Evolutionary conservation across 805 yeast genomes (phyloP).

Genomic region (Ogataea siamensis): DNA sequence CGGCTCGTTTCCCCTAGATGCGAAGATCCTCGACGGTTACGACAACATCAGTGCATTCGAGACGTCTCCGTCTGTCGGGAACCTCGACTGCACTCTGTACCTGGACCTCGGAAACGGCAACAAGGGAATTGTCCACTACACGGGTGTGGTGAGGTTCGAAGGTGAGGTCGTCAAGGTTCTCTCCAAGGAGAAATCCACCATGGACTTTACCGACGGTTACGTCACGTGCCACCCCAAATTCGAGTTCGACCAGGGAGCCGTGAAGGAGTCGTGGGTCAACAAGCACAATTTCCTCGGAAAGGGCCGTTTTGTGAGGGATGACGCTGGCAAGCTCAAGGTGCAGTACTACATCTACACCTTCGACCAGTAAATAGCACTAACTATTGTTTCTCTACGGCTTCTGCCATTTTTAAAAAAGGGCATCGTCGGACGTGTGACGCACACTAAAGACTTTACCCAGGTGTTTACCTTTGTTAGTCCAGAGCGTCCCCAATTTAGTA

Average conservation of each 20-base stretch:
- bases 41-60: conserved; percentile 46
- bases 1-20: conserved; percentile 39
- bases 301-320: conserved; percentile 56
- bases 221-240: conserved; percentile 48
- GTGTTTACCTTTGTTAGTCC: conserved; percentile 10
- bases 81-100: conserved; percentile 49
- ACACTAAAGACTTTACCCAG: conserved; percentile 5
- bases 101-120: conserved; percentile 33
- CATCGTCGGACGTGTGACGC: conserved; percentile 9
- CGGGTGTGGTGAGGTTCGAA: conserved; percentile 46
- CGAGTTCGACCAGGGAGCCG: conserved; percentile 40
- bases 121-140: conserved; percentile 44
- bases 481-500: neutral
- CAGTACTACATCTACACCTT: conserved; percentile 52
- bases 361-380: conserved; percentile 19
- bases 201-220: conserved; percentile 46
- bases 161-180: conserved; percentile 38
- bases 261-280: conserved; percentile 50
- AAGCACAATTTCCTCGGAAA: conserved; percentile 51
- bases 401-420: conserved; percentile 8
- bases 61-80: conserved; percentile 28
- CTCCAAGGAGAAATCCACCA: conserved; percentile 30
- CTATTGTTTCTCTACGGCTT: neutral
- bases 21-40: conserved; percentile 38
- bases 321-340: conserved; percentile 44